Conservation (phyloP, 140 eudicot species). For the Stevia rebaudiana region DNA sequence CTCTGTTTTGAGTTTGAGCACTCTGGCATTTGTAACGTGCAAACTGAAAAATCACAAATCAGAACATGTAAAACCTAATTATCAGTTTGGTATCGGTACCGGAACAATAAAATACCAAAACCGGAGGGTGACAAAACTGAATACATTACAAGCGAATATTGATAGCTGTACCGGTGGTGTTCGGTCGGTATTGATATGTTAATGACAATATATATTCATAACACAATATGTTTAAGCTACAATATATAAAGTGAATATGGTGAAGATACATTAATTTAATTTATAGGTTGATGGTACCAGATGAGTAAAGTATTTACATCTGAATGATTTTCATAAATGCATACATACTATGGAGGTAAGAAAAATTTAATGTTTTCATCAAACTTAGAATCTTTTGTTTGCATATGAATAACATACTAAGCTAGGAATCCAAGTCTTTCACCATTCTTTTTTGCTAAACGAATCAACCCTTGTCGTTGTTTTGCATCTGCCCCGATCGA, state of each 20-base stretch:
- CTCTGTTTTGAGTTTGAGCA: too few relatives aligned
- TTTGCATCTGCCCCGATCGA: slow-evolving; percentile 92
- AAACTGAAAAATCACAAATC: too few relatives aligned
- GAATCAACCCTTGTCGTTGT: slow-evolving; percentile 94
- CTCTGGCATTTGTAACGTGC: too few relatives aligned
- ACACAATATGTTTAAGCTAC: not conserved
- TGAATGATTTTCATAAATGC: slow-evolving; percentile 10
- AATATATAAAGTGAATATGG: slow-evolving; percentile 10
- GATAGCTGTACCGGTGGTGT: too few relatives aligned
- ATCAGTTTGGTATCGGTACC: too few relatives aligned
- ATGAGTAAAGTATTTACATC: slow-evolving; percentile 19
- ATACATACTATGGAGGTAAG: slow-evolving; percentile 18
- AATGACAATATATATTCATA: not conserved
- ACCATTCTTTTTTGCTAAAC: slow-evolving; percentile 94
- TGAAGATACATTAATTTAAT: slow-evolving; percentile 11
- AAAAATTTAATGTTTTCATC: slow-evolving; percentile 27
- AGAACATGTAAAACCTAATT: too few relatives aligned
- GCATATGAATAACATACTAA: slow-evolving; percentile 19
- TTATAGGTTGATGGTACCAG: slow-evolving; percentile 11
- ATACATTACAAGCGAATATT: too few relatives aligned
- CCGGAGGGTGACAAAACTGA: too few relatives aligned
- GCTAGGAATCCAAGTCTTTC: slow-evolving; percentile 89
- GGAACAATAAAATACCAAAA: too few relatives aligned
- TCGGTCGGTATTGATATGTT: too few relatives aligned
- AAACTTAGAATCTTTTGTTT: slow-evolving; percentile 13